phyloP scores from a whole-genome alignment of 2,329 filamentous ascomycete species.

The Zymoseptoria ardabiliae region DNA sequence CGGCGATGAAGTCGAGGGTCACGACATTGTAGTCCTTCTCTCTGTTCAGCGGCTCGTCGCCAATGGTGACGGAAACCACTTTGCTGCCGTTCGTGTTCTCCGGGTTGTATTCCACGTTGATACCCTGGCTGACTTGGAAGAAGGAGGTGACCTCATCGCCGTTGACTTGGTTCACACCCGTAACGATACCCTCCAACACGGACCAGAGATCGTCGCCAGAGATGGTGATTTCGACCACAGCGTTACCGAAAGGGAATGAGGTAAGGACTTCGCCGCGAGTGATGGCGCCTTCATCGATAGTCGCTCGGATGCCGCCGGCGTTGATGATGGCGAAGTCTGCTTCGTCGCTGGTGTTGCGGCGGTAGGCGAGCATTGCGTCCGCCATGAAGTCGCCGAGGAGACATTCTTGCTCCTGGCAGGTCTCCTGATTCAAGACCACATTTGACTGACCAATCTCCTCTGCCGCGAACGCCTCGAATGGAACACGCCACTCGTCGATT shows the following conservation, averaged over 20 bases:
- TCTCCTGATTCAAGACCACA: conserved; percentile 52
- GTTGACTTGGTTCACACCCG: conserved; percentile 49
- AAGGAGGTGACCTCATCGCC: conserved; percentile 48
- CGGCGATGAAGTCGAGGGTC: conserved; percentile 57
- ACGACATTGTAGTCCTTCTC: conserved; percentile 49
- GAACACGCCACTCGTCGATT: conserved; percentile 51
- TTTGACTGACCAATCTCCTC: conserved; percentile 51
- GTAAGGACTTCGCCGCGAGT: conserved; percentile 58
- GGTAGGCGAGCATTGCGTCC: conserved; percentile 55
- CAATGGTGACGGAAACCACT: conserved; percentile 48
- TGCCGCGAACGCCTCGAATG: conserved; percentile 54
- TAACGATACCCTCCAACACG: conserved; percentile 53
- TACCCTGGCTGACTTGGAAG: conserved; percentile 53
- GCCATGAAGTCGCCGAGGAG: conserved; percentile 38
- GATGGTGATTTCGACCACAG: conserved; percentile 52
- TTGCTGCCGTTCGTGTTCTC: conserved; percentile 42
- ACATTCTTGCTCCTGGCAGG: conserved; percentile 54
- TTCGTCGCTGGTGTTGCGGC: conserved; percentile 41
- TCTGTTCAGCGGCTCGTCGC: conserved; percentile 42
- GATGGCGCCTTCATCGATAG: conserved; percentile 54
- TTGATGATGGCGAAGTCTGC: conserved; percentile 56
- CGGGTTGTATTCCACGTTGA: conserved; percentile 53
- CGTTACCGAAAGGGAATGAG: conserved; percentile 59
- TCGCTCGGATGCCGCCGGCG: conserved; percentile 56
- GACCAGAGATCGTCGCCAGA: conserved; percentile 49